Base-by-base conservation (phyloP, 495 filamentous ascomycete genomes). In the Staphylotrichum tortipilum region DNA sequence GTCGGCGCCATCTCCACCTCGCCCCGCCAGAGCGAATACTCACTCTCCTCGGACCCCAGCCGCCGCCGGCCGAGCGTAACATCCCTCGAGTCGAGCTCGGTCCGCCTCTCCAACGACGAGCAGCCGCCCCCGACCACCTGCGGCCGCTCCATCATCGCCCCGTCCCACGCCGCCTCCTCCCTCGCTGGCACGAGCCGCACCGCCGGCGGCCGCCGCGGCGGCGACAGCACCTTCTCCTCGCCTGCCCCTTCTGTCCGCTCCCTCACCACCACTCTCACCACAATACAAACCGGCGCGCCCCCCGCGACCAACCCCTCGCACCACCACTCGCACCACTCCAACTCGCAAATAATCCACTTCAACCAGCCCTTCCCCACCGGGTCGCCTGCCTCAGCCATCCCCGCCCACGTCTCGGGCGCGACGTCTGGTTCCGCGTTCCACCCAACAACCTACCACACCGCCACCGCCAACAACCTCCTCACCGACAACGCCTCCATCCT, bases 401-500 rank as follows among this genome's bases (percentile, higher is more conserved):
- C 89, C 12, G 68, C 83, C 4, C 86, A 95, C 70, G 73, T 95
- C 3, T 73, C 77, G 3, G 78, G 79, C 40, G 71, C 14, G 54
- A 69, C 30, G 52, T 52, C 60, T n/a, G n/a, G n/a, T n/a, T 22
- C 47, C 30, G 26, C 66, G 6, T 78, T 78, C 19, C 78, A 91
- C 57, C 87, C 88, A 0, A 78, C 83, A 26, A 95, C 90, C 4
- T 98, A 98, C 67, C 83, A 71, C 50, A 81, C 81, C 4, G 92
- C 90, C 1, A 96, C 88, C 0, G 92, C 92, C 36, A 94, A 96
- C 68, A 89, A 89, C 62, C 75, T 92, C 12, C 71, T 95, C 21
- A 94, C 88, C 7, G 92, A 98, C 61, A 90, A 98, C 62, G 92
- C 92, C 1, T 95, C 89, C 15, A 91, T 97, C 49, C 78, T 98